Percentiles rank a stretch among this genome's conserved stretches.
These are phyloP conservation scores for Leishmania lainsoni DNA, from an alignment of 208 protist genomes.

Conservation along the genomic window DNA sequence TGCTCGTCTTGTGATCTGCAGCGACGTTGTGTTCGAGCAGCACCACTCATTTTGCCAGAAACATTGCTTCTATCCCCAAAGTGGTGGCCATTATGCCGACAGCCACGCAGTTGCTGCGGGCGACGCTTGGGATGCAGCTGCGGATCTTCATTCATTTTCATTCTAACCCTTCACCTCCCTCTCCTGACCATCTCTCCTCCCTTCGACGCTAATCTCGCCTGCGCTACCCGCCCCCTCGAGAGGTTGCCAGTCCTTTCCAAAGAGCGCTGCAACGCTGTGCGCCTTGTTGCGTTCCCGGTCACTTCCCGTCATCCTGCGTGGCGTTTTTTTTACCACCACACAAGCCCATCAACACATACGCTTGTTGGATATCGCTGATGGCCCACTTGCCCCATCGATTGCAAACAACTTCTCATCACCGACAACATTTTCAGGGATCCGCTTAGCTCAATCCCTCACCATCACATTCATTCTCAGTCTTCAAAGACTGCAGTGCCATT, in stretches of 20 bases:
- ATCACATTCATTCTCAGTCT: no score
- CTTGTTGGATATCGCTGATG: no score
- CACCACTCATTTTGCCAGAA: not conserved
- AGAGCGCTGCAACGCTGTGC: not conserved
- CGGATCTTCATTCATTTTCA: not conserved
- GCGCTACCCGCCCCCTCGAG: not conserved
- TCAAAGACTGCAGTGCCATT: no score
- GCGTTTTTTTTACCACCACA: not conserved
- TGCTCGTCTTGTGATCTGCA: not conserved
- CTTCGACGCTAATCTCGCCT: not conserved
- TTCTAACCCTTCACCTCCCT: not conserved
- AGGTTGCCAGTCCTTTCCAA: not conserved
- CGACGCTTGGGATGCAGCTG: not conserved
- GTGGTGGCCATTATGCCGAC: not conserved
- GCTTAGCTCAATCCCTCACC: no score
- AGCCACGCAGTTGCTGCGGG: not conserved
- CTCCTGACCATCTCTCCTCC: not conserved
- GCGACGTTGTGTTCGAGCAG: not conserved
- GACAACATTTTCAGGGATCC: no score
- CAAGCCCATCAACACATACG: not conserved
- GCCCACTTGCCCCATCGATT: no score
- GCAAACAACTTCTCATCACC: no score
- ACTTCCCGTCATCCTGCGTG: no score
- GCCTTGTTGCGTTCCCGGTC: no score
- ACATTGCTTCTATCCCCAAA: not conserved